Evolutionary conservation across 805 yeast genomes (phyloP).

Genomic region (Metschnikowia corniflorae): DNA sequence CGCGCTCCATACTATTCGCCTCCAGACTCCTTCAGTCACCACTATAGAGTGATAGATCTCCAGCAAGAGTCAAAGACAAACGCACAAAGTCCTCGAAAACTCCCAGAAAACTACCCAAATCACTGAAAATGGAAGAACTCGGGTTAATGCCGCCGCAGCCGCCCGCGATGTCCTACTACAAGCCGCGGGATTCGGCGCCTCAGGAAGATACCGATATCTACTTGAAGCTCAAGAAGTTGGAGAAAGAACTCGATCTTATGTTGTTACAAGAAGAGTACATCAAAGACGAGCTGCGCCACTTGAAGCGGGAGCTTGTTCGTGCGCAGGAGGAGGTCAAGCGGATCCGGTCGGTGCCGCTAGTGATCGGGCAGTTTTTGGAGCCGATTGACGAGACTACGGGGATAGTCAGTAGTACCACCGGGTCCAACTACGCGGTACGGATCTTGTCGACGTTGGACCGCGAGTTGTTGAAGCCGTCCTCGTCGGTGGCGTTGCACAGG

Average conservation of each 20-base stretch:
- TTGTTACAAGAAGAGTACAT: conserved; percentile 92
- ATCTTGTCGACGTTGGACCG: conserved; percentile 92
- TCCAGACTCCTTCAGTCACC: too few relatives aligned
- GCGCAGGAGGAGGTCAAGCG: conserved; percentile 99
- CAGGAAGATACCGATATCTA: conserved; percentile 64
- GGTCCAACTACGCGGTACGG: conserved; percentile 94
- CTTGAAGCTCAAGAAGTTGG: conserved; percentile 78
- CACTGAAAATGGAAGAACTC: conserved; percentile 32
- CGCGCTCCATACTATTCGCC: too few relatives aligned
- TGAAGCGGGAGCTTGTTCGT: conserved; percentile 88
- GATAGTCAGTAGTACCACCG: conserved; percentile 95
- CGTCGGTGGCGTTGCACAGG: conserved; percentile 96
- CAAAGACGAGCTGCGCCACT: conserved; percentile 96
- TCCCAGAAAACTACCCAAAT: neutral
- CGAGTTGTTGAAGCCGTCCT: conserved; percentile 89
- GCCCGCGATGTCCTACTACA: conserved; percentile 13
- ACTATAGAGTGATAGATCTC: too few relatives aligned
- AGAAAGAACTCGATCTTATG: conserved; percentile 83
- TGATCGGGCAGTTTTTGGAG: conserved; percentile 95
- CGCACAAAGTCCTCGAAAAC: too few relatives aligned
- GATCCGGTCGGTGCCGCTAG: conserved; percentile 95
- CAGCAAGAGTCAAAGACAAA: too few relatives aligned
- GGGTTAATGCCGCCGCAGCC: conserved; percentile 25
- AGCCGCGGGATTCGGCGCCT: conserved; percentile 8
- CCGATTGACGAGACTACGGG: conserved; percentile 97